Evolutionary conservation across 768 basidiomycete species (phyloP), one percentile per base, ranked within the genome.

Genomic region (Serendipita sp.): DNA sequence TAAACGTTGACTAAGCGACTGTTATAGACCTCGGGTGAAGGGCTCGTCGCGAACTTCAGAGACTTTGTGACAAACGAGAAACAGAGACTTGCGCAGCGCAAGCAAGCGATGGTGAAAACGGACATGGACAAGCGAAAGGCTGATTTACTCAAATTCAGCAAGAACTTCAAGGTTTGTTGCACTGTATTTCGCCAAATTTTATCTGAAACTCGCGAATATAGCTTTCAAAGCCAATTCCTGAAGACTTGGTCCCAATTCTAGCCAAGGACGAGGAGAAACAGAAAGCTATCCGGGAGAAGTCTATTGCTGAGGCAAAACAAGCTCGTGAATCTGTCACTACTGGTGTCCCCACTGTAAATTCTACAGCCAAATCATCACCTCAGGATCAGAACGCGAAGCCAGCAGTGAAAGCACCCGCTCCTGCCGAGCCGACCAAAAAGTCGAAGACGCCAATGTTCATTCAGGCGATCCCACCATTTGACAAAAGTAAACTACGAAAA

Each of bases 71-170:
- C 87, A 1, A 86, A 83, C 69, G 96, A 98, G 76, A 89, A 88
- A 72, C 88, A 96, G 71, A 82, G 89, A 63, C 75, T 96, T 65
- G 87, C 89, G 51, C 87, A 92, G 76, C 95, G 94, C 81, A 84
- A 89, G 73, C 89, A 92, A 70, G 86, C 88, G 13, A 75, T 94
- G 51, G 83, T 85, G 62, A 94, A 93, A 80, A 88, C 81, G 70
- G 94, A 97, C 73, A 89, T 94, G 84, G 92, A 98, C 74, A 90
- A 89, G 72, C 85, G 89, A 67, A 84, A 96, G 78, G 88, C 92
- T 8, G 95, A 98, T 47, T 78, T 98, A 44, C 81, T 93, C 73
- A 89, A 89, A 75, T 99, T 97, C 75, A 92, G 91, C 68, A 81
- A 89, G 74, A 86, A 76, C 69, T 99, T 99, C 85, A 95, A 96